Conservation (phyloP, 164 flowering plant genomes). For the Platanus orientalis region DNA sequence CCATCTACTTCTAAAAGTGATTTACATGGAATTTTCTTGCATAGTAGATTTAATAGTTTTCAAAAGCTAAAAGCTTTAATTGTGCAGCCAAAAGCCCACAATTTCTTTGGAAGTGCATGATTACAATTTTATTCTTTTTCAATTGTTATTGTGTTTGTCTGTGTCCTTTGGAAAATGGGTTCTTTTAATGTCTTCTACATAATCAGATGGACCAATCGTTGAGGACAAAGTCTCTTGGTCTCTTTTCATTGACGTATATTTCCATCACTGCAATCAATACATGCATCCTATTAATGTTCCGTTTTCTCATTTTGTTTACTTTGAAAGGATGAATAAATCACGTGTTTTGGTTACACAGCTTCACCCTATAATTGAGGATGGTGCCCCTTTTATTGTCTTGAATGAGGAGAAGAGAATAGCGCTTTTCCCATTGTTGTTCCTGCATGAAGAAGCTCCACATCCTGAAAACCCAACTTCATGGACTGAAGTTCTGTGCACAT, state of each 20-base stretch:
- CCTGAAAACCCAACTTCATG: slow-evolving; percentile 16
- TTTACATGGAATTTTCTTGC: too few species aligned
- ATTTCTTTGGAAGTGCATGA: too few species aligned
- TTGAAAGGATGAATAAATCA: background rate
- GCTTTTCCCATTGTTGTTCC: slow-evolving; percentile 34
- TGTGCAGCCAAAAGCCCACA: too few species aligned
- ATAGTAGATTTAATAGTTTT: too few species aligned
- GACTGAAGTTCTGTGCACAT: slow-evolving; percentile 31
- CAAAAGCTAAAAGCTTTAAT: too few species aligned
- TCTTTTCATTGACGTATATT: background rate
- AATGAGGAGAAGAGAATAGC: slow-evolving; percentile 40
- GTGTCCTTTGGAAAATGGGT: too few species aligned
- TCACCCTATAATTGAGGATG: slow-evolving; percentile 17
- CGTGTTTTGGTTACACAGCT: slow-evolving; percentile 20
- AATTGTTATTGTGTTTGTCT: too few species aligned
- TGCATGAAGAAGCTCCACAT: slow-evolving; percentile 39
- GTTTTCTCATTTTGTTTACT: background rate
- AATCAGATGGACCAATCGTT: background rate
- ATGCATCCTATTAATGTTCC: too few species aligned
- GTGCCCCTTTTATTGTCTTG: slow-evolving; percentile 45
- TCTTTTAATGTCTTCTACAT: too few species aligned
- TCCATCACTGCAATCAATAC: background rate
- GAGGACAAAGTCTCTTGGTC: background rate
- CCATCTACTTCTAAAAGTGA: too few species aligned
- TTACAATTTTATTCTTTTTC: too few species aligned